Conservation (phyloP, 1,139 yeast genomes). For the Hyphopichia buzzinii region DNA sequence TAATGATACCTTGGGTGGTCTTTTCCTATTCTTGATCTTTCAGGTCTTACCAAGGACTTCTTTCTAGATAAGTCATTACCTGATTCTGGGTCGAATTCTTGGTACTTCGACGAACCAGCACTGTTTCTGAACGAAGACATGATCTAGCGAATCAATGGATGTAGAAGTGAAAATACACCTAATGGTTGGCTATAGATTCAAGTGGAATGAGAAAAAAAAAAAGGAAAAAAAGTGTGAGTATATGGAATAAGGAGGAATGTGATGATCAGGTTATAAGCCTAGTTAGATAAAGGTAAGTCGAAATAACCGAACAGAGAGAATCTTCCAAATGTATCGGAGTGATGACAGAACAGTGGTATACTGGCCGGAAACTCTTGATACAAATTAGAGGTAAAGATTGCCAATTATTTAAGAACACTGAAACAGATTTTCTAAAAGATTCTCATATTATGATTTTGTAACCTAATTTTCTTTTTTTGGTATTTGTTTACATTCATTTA, state of each 20-base stretch:
- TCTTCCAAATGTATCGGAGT: too few species aligned
- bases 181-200: not conserved
- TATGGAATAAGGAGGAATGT: too few species aligned
- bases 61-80: slow-evolving; percentile 50
- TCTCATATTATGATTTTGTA: not conserved
- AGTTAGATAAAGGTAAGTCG: too few species aligned
- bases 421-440: too few species aligned
- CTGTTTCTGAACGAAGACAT: slow-evolving; percentile 17
- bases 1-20: slow-evolving; percentile 77
- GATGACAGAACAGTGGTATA: too few species aligned
- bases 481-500: not conserved
- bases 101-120: slow-evolving; percentile 22
- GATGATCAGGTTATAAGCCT: too few species aligned
- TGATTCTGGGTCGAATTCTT: slow-evolving; percentile 49
- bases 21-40: slow-evolving; percentile 64
- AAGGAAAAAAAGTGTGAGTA: not conserved
- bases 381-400: too few species aligned
- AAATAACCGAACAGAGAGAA: too few species aligned
- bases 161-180: not conserved
- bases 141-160: slow-evolving; percentile 4
- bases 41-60: slow-evolving; percentile 76
- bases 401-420: too few species aligned
- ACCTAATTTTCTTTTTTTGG: not conserved
- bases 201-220: not conserved
- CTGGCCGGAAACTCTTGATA: too few species aligned